phyloP scores from a whole-genome alignment of 768 basidiomycete genomes.

The Cantharellus cinnabarinus region DNA sequence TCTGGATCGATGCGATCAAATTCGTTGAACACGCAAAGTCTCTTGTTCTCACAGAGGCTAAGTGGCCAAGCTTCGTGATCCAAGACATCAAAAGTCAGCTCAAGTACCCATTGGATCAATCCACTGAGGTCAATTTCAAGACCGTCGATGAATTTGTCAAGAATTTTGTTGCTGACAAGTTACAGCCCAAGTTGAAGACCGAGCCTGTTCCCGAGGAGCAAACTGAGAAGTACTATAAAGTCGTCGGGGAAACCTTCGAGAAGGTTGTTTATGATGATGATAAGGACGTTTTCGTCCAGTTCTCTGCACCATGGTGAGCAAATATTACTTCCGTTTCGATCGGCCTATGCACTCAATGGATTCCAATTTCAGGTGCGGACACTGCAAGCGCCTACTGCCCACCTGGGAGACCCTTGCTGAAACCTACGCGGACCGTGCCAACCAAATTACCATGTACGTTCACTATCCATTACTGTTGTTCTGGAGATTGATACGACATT shows the following conservation, averaged over 20 bases:
- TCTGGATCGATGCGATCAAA: constrained; percentile 91
- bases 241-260: constrained; percentile 84
- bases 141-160: constrained; percentile 38
- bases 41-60: constrained; percentile 63
- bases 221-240: constrained; percentile 56
- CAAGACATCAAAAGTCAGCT: constrained; percentile 69
- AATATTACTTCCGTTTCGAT: neutral
- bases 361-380: constrained; percentile 43
- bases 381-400: constrained; percentile 94
- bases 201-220: constrained; percentile 69
- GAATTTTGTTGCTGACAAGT: constrained; percentile 46
- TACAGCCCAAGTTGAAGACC: constrained; percentile 75
- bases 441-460: constrained; percentile 56
- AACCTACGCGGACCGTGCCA: constrained; percentile 54
- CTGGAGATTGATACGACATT: neutral
- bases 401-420: constrained; percentile 83
- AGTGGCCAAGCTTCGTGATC: constrained; percentile 89
- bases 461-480: neutral
- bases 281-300: constrained; percentile 93
- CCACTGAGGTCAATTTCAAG: constrained; percentile 35
- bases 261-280: constrained; percentile 63
- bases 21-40: constrained; percentile 92
- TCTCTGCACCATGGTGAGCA: constrained; percentile 86
- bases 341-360: neutral
- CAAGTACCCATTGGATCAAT: constrained; percentile 75